Percentiles rank a stretch among this genome's conserved stretches.
phyloP scores from a whole-genome alignment of 2,329 filamentous ascomycete genomes.

The Leptosphaerulina australis region DNA sequence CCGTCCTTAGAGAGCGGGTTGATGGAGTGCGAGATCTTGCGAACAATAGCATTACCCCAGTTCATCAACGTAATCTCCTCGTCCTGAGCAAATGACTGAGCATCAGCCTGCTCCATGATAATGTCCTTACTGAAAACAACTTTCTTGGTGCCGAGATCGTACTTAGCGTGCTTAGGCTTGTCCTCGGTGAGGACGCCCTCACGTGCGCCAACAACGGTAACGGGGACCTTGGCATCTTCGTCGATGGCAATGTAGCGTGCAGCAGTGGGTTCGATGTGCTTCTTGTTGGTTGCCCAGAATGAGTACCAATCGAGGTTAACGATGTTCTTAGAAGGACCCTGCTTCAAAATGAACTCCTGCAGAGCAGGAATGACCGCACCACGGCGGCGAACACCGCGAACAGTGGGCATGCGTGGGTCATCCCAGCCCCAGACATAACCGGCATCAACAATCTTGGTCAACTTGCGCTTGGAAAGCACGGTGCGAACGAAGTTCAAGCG shows the following conservation, averaged over 20 bases:
- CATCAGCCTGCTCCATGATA: conserved; percentile 85
- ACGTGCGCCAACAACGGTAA: conserved; percentile 69
- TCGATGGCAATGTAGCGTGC: conserved; percentile 63
- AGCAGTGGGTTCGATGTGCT: conserved; percentile 58
- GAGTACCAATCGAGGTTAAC: conserved; percentile 83
- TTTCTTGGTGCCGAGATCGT: conserved; percentile 84
- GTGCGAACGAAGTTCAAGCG: conserved; percentile 84
- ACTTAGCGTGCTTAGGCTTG: conserved; percentile 89
- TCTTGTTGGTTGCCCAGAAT: conserved; percentile 61
- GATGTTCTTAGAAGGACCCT: conserved; percentile 83
- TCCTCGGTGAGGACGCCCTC: conserved; percentile 66
- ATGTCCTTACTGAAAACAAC: conserved; percentile 77
- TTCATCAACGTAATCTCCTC: conserved; percentile 97
- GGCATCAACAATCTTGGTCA: conserved; percentile 79
- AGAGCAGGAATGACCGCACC: conserved; percentile 81
- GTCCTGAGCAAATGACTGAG: conserved; percentile 76
- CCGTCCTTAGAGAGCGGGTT: conserved; percentile 58
- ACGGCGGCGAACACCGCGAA: conserved; percentile 76
- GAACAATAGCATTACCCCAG: conserved; percentile 89
- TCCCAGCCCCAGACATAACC: conserved; percentile 84
- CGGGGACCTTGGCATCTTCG: conserved; percentile 72
- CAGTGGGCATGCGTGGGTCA: conserved; percentile 84
- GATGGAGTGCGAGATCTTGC: conserved; percentile 63
- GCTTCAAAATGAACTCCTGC: conserved; percentile 82
- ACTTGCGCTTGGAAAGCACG: conserved; percentile 83